Evolutionary conservation across 2,329 filamentous ascomycete genomes (phyloP), one percentile per base, ranked within the genome.

Genomic region (Sarocladium brachiariae): DNA sequence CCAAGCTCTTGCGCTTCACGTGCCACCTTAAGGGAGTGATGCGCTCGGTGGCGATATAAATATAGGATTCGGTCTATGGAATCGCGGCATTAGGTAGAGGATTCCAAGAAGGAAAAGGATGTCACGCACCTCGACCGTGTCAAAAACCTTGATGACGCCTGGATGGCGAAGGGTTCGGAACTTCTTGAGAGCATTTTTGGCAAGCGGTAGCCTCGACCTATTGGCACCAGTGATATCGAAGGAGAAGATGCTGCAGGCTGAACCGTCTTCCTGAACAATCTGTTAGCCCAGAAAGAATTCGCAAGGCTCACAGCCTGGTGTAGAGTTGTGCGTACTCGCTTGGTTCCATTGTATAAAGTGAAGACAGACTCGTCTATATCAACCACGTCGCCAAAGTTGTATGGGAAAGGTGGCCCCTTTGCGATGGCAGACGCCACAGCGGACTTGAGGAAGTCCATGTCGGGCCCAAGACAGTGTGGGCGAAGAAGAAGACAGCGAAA

Each of bases 391-490:
- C 91, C 92, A 64, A 97, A 93, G 45, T 80, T 85, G 66, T 96
- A 97, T 4, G 90, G 90, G 64, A 96, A 95, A 5, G 91, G 85
- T 50, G 91, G 90, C 2, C 92, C 91, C 67, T 96, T 93, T 41
- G 93, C 89, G 62, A 99, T 97, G 59, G 91, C 92, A 54, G 93
- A 97, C 41, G 91, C 92, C 65, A 97, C 90, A 49, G 93, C 93
- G 54, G 91, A 97, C 72, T 97, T 97, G 64, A 99, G 80, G 64
- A 97, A 97, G 68, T 99, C 91, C 93, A 99, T 99, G 58, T 47
- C 27, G 6, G 19, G 16, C 39, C 27, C 39, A n/a, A 23, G 16
- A 13, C 23, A n/a, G 23, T 27, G 7, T 11, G 14, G 11, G 14
- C n/a, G 16, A 21, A 41, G 11, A 47, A 24, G 24, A 18, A 47